Conservation (phyloP, 1,139 yeast species). For the Debaryomyces udenii region DNA sequence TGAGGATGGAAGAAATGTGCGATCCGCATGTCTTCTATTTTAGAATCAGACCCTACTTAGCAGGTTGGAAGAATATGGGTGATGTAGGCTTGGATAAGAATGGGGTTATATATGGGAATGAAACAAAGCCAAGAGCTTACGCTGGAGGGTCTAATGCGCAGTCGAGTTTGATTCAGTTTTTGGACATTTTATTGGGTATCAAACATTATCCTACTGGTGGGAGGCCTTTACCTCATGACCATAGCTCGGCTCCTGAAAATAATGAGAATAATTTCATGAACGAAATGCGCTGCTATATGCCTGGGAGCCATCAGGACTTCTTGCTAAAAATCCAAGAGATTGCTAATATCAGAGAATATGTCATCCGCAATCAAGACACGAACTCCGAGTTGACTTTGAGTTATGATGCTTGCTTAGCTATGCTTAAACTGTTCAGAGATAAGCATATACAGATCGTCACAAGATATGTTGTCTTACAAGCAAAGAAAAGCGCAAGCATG, state of each 20-base stretch:
- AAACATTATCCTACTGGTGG: constrained; percentile 81
- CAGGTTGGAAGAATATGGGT: constrained; percentile 94
- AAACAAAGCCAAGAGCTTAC: constrained; percentile 56
- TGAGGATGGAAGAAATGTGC: constrained; percentile 91
- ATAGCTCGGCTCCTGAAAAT: constrained; percentile 28
- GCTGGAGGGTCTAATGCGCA: constrained; percentile 97
- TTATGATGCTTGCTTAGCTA: constrained; percentile 88
- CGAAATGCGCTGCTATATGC: constrained; percentile 91
- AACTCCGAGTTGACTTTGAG: constrained; percentile 65
- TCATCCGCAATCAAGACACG: constrained; percentile 38
- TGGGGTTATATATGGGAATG: constrained; percentile 80
- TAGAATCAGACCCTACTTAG: constrained; percentile 84
- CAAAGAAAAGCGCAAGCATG: constrained; percentile 53
- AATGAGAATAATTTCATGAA: constrained; percentile 67
- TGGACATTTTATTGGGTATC: constrained; percentile 76
- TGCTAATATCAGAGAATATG: constrained; percentile 67
- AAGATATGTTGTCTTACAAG: constrained; percentile 79
- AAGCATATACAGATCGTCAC: constrained; percentile 93
- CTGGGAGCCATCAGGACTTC: constrained; percentile 78
- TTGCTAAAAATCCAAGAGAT: constrained; percentile 58
- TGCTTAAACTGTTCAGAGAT: constrained; percentile 86
- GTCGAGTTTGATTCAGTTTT: constrained; percentile 82
- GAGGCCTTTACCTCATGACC: constrained; percentile 40
- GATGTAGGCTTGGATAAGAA: constrained; percentile 77
- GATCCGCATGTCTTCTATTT: constrained; percentile 91